Evolutionary conservation across 2,329 filamentous ascomycete species (phyloP), one percentile per base, ranked within the genome.

Genomic region (Fusarium sp.): DNA sequence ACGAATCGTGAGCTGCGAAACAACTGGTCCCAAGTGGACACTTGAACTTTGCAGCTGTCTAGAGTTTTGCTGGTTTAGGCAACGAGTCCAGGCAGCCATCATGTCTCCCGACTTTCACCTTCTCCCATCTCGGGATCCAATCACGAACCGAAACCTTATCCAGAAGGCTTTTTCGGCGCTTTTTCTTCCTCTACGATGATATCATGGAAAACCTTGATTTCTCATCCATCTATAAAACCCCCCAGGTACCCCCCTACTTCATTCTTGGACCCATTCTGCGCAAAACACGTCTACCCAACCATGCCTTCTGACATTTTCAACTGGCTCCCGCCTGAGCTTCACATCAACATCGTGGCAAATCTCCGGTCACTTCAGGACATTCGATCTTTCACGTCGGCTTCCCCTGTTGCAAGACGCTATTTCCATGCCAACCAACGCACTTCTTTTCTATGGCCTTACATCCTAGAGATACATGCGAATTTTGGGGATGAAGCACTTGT

Each of bases 261-360:
- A 20, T 22, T 14, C 7, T 6, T 35, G 12, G 20, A 27, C 13
- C 18, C 18, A 27, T 38, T 17, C 13, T 4, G 9, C 20, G 22
- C 13, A 38, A 38, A n/a, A 7, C 13, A 3, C 6, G 13, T 55
- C 17, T 20, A 33, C 38, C n/a, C 17, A 20, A 10, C 6, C 5
- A 56, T 56, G 53, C 0, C 39, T 5, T 54, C 46, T 5, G 56
- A 60, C 10, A 42, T 60, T 13, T 60, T 60, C 18, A 35, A 22
- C 17, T 15, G 20, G 18, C 47, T 60, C 36, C 36, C 56, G 5
- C 46, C 56, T 2, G 56, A 60, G 11, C 7, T 35, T 5, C 36
- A 60, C 8, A 6, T 29, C 18, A 42, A 33, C 4, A 29, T 60
- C 4, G 29, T 55, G n/a, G 10, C 10, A 3, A 2, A 12, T n/a